Evolutionary conservation across 1,284 basidiomycete genomes (phyloP).

Genomic region (Boletus sp.): DNA sequence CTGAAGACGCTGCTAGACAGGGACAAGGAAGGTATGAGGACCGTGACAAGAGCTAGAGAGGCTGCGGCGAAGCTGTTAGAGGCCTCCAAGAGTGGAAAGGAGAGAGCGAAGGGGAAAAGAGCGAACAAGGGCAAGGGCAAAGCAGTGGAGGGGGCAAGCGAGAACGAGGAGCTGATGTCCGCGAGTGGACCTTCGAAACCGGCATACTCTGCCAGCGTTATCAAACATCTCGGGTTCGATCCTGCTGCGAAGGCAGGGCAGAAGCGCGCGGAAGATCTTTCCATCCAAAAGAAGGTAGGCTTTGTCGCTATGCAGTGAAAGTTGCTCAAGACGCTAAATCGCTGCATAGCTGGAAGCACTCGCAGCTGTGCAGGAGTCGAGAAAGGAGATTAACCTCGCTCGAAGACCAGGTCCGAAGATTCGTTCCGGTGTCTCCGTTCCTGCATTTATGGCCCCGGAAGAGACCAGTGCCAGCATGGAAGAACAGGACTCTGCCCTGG

Average conservation of each 20-base stretch:
- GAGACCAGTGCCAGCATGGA: conserved; percentile 4
- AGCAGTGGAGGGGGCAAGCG: conserved; percentile 12
- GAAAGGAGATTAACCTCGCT: conserved; percentile 55
- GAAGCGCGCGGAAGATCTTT: conserved; percentile 43
- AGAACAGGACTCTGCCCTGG: conserved; percentile 18
- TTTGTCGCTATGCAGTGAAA: background rate
- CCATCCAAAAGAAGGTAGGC: conserved; percentile 60
- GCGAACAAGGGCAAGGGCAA: conserved; percentile 23
- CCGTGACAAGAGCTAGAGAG: conserved; percentile 59
- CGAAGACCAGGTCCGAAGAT: conserved; percentile 58
- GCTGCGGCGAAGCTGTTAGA: conserved; percentile 38
- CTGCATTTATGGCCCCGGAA: conserved; percentile 31
- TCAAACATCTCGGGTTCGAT: conserved; percentile 75
- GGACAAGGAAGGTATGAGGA: conserved; percentile 65
- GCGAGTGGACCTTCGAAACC: conserved; percentile 38
- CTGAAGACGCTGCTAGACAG: conserved; percentile 62
- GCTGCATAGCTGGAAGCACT: conserved; percentile 52
- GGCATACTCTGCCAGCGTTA: conserved; percentile 63
- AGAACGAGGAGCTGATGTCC: conserved; percentile 17
- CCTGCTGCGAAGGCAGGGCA: conserved; percentile 59
- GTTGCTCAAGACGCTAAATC: background rate
- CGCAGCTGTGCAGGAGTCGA: conserved; percentile 49
- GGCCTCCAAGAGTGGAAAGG: conserved; percentile 19
- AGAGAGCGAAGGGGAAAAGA: conserved; percentile 33
- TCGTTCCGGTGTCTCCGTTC: conserved; percentile 51